Base-by-base conservation (phyloP, 2,329 filamentous ascomycete species). In the Trichoderma sp. region DNA sequence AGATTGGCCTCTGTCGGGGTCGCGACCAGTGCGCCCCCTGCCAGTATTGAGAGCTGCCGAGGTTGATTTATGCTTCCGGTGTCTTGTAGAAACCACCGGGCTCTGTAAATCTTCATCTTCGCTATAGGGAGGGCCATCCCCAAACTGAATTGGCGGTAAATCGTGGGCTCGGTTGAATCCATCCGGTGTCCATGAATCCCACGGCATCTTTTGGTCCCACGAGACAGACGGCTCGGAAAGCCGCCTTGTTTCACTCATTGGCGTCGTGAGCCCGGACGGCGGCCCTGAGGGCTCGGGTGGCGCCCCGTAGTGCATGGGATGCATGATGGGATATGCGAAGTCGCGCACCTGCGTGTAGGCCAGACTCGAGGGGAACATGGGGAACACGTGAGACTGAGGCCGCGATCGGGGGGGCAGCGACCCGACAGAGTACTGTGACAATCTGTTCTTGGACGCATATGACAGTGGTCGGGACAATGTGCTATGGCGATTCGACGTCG, bases 91-190 rank as follows among this genome's bases (percentile, higher is more conserved):
- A 16, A 94, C 93, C 21, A 97, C 92, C 0, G 94, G 94, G 77
- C 94, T 97, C 76, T 96, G 93, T 55, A 97, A 85, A 79, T 98
- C 96, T 75, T 98, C 94, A 76, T 98, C 94, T 81, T 97, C 94
- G 79, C 93, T 97, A 83, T 94, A 98, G 2, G 94, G 95, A 27
- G 94, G 94, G 0, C 94, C 94, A 77, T 96, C 93, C 4, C 89
- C 92, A 75, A 96, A 95, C 60, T 93, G 88, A 77, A 96, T 94
- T 24, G 92, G 91, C 11, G 93, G 91, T 19, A 96, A 84, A 75
- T 94, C 91, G 73, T 92, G 87, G 29, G 86, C 88, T 66, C 86
- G 90, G 72, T 84, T 86, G 71, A 87, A 85, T 40, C 85, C 79
- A 73, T 86, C 80, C 75, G 85, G 73, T 68, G 80, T 77, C 85